These are phyloP conservation scores for Fistulinella cinereoalba DNA, from an alignment of 1,284 basidiomycete species.

Conservation along the genomic window DNA sequence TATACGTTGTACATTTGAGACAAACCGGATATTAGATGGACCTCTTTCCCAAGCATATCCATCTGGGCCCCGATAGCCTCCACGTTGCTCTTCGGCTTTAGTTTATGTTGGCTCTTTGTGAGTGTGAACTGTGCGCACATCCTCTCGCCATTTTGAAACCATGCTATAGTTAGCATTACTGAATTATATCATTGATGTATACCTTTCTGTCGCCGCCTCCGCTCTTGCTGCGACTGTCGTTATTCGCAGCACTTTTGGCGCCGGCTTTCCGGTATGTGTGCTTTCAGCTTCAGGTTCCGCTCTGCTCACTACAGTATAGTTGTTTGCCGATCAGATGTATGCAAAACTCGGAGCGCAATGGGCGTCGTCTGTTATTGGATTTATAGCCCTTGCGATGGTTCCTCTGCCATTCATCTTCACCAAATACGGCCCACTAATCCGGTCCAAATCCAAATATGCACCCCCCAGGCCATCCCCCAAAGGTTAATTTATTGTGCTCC, in stretches of 20 bases:
- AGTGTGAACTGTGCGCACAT: conserved; percentile 20
- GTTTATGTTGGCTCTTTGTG: conserved; percentile 58
- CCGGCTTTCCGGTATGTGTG: conserved; percentile 52
- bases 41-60: conserved; percentile 51
- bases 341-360: conserved; percentile 46
- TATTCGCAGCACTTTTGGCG: conserved; percentile 53
- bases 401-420: conserved; percentile 55
- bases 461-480: conserved; percentile 24
- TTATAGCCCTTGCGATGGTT: conserved; percentile 47
- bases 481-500: too few relatives aligned
- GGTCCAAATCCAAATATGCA: conserved; percentile 44
- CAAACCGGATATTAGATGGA: conserved; percentile 40
- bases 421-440: conserved; percentile 45
- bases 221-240: conserved; percentile 58
- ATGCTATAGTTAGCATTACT: conserved; percentile 44
- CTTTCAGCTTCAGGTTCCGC: background rate
- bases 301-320: conserved; percentile 21
- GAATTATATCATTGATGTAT: conserved; percentile 62
- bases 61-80: conserved; percentile 59
- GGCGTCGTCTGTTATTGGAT: conserved; percentile 57
- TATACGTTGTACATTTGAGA: background rate
- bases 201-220: conserved; percentile 54
- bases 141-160: conserved; percentile 1
- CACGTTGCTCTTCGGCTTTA: conserved; percentile 51
- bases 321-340: conserved; percentile 58